A percentile compares a stretch with the other conserved stretches of the same genome.
phyloP scores from a whole-genome alignment of 495 filamentous ascomycete genomes.

The Rostrohypoxylon terebratum region DNA sequence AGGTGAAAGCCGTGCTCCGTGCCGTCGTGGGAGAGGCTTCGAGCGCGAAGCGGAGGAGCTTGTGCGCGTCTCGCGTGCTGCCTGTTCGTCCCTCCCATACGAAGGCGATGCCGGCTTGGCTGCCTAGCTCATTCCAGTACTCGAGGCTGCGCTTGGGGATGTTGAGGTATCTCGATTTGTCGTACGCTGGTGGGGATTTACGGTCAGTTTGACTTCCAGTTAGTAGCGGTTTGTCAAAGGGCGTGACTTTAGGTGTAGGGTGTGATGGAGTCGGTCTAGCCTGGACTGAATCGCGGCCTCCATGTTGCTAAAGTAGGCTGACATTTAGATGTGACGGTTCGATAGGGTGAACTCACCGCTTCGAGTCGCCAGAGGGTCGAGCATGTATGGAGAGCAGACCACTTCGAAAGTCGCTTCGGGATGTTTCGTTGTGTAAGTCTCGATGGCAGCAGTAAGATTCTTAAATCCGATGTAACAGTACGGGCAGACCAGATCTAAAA shows the following conservation, averaged over 20 bases:
- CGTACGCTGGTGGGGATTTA: conserved; percentile 30
- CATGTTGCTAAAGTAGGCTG: not conserved
- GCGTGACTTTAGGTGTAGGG: not conserved
- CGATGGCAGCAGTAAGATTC: conserved; percentile 75
- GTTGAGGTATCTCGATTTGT: conserved; percentile 37
- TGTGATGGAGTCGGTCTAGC: not conserved
- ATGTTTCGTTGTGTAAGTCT: conserved; percentile 64
- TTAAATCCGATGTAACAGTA: conserved; percentile 87
- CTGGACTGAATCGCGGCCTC: not conserved
- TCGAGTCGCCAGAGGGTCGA: conserved; percentile 68
- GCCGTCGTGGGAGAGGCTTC: conserved; percentile 58
- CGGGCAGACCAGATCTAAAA: conserved; percentile 83
- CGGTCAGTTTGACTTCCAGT: conserved; percentile 1
- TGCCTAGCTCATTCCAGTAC: conserved; percentile 61
- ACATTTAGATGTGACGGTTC: not conserved
- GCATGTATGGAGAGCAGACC: conserved; percentile 80
- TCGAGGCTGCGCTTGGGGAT: conserved; percentile 13
- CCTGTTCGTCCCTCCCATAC: conserved; percentile 78
- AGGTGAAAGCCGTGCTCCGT: conserved; percentile 33
- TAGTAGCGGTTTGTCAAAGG: not conserved
- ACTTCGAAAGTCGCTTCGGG: conserved; percentile 72
- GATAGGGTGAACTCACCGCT: conserved; percentile 35
- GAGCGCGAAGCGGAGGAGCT: conserved; percentile 75
- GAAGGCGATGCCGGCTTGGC: conserved; percentile 73
- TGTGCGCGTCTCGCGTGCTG: conserved; percentile 79